Base-by-base conservation (phyloP, 306 rosid genomes). In the Fragaria iinumae region DNA sequence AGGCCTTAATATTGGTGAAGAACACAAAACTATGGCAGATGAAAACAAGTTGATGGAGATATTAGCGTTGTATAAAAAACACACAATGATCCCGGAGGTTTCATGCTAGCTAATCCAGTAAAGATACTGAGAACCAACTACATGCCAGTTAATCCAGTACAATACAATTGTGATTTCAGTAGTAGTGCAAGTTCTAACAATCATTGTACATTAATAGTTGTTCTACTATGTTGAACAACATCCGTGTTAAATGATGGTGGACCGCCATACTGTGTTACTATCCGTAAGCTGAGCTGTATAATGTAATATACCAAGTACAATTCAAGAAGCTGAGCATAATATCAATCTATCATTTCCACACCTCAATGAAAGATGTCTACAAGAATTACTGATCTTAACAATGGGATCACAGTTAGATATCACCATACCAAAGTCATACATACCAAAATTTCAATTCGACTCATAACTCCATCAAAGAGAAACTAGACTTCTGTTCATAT, bases 41-140 rank as follows among this genome's bases (percentile, higher is more conserved):
- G 47, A 91, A 69, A 91, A 91, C 65, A 93, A 91, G 79, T 91
- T 92, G 29, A 86, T 88, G 86, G 97, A 93, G 91, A 86, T 91
- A 78, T 80, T 90, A 77, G 96, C 91, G 82, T 91, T 91, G 78
- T 88, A 90, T 74, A 96, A 91, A 78, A 41, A 84, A 86, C 80
- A 84, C 78, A 75, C 81, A 73, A 76, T 80, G 85, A 71, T 83
- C 75, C 76, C 81, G 0, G 91, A 91, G 86, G 96, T 78, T 44
- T 87, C 82, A 91, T 90, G 91, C 86, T 91, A 55, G 27, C 25
- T 18, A 55, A 55, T n/a, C 4, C 27, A 9, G 62, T 53, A 73
- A 60, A 34, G 57, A 32, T 39, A 71, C 62, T 34, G 18, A 41
- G 60, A 76, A 47, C 4, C 76, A 36, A 63, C 73, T 50, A 44